These are phyloP conservation scores for Nannochloropsis gaditana DNA, from an alignment of 108 stramenopile species.

Conservation along the genomic window DNA sequence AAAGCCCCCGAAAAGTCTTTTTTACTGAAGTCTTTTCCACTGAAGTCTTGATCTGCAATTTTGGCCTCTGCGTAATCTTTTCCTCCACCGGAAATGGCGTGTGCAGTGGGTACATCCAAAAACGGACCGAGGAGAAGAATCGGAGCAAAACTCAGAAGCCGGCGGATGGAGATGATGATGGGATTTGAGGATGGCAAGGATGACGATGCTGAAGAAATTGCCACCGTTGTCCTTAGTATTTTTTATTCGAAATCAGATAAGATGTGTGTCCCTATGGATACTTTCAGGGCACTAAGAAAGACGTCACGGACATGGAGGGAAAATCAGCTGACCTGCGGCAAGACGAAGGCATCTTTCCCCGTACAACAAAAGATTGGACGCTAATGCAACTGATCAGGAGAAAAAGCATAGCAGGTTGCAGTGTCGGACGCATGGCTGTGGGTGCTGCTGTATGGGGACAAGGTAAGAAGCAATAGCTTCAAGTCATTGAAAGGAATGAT, in stretches of 20 bases:
- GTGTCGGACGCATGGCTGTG: too few species aligned
- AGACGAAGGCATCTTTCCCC: neutral
- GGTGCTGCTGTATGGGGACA: too few species aligned
- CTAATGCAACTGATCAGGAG: too few species aligned
- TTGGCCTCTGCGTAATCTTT: constrained; percentile 14
- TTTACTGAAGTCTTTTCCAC: neutral
- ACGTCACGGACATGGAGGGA: too few species aligned
- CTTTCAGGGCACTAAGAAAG: too few species aligned
- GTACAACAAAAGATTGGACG: neutral
- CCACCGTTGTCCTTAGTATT: neutral
- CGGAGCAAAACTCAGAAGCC: neutral
- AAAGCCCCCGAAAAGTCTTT: neutral
- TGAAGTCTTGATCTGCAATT: neutral
- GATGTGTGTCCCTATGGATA: too few species aligned
- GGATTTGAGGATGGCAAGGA: neutral
- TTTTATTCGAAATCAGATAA: too few species aligned
- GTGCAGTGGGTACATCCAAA: constrained; percentile 1
- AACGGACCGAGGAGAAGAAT: neutral
- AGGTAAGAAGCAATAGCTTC: too few species aligned
- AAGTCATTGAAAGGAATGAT: too few species aligned
- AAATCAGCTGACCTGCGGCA: neutral
- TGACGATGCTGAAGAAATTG: neutral
- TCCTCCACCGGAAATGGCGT: neutral
- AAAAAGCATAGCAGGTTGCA: too few species aligned
- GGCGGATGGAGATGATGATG: neutral